Conservation (phyloP, 805 yeast genomes). For the Clavispora santaluciae region DNA sequence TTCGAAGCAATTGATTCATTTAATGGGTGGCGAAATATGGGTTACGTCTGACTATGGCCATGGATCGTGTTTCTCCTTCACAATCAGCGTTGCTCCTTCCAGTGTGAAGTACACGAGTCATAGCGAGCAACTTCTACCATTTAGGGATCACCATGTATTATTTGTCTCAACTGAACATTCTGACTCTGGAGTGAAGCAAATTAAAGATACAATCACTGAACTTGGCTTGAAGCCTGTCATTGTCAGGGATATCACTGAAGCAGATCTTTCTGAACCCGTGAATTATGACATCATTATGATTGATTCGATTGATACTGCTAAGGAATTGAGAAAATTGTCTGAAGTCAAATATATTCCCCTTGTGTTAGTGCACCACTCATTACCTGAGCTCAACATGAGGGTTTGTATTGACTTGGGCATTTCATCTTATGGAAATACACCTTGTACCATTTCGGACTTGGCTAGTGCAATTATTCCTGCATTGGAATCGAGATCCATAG, state of each 20-base stretch:
- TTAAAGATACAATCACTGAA: slow-evolving; percentile 46
- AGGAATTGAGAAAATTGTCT: slow-evolving; percentile 59
- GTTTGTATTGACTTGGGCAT: slow-evolving; percentile 82
- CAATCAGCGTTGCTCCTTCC: slow-evolving; percentile 75
- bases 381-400: slow-evolving; percentile 74
- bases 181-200: slow-evolving; percentile 43
- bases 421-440: slow-evolving; percentile 83
- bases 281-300: slow-evolving; percentile 78
- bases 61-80: slow-evolving; percentile 81
- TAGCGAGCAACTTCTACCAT: slow-evolving; percentile 66
- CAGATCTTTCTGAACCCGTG: slow-evolving; percentile 50
- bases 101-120: slow-evolving; percentile 56
- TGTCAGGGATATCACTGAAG: slow-evolving; percentile 53
- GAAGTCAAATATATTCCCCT: slow-evolving; percentile 83
- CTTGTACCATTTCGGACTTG: slow-evolving; percentile 75
- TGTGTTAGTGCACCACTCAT: slow-evolving; percentile 69
- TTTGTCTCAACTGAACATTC: slow-evolving; percentile 65
- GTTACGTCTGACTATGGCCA: slow-evolving; percentile 74
- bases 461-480: slow-evolving; percentile 85
- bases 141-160: slow-evolving; percentile 63
- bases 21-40: slow-evolving; percentile 95
- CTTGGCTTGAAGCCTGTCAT: slow-evolving; percentile 61
- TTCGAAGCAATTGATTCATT: slow-evolving; percentile 78
- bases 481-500: slow-evolving; percentile 73
- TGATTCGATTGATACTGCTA: slow-evolving; percentile 73